Evolutionary conservation across 768 basidiomycete genomes (phyloP), one percentile per base, ranked within the genome.

Genomic region (Auriscalpium vulgare): DNA sequence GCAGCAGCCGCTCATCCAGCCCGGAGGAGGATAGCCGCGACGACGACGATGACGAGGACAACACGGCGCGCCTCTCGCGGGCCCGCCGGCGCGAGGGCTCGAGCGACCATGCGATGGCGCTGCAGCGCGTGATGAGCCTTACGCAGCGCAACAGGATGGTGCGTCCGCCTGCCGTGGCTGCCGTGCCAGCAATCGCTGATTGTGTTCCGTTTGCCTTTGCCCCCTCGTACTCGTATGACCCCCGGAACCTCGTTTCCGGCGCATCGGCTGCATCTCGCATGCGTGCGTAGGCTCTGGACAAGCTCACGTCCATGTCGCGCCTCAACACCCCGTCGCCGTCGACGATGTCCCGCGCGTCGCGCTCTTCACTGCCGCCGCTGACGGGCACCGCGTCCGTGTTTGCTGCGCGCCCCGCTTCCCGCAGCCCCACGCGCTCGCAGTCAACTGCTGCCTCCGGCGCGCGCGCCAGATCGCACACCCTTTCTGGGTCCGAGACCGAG

Each of bases 401-500:
- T 38, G 58, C 67, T 46, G 65, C 67, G 34, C 61, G 75, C 23
- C 72, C 74, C 17, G 61, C 67, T 36, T 66, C 68, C 7, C 60
- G 59, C 23, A 36, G 59, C 45, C 48, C 37, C 56, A 53, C 53
- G 71, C 71, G 56, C 69, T 62, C 55, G 69, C 73, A 53, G 64
- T 64, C 73, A 8, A 67, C 74, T 43, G 38, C 65, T 46, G 48
- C 60, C 29, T 54, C 56, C 38, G 36, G 56, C 50, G 47, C 55
- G 56, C 68, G 50, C 62, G 63, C 7, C 63, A 67, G 43, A 48
- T 56, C 64, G 46, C 62, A 59, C 62, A 61, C 69, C 57, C 62
- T 69, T 61, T 91, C 88, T 8, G 89, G 89, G 36, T 91, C 88
- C 2, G 90, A 91, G 68, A 91, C 89, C 0, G 90, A 91, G 68